These are phyloP conservation scores for Daedaleopsis nitida DNA, from an alignment of 768 basidiomycete species.

Conservation along the genomic window DNA sequence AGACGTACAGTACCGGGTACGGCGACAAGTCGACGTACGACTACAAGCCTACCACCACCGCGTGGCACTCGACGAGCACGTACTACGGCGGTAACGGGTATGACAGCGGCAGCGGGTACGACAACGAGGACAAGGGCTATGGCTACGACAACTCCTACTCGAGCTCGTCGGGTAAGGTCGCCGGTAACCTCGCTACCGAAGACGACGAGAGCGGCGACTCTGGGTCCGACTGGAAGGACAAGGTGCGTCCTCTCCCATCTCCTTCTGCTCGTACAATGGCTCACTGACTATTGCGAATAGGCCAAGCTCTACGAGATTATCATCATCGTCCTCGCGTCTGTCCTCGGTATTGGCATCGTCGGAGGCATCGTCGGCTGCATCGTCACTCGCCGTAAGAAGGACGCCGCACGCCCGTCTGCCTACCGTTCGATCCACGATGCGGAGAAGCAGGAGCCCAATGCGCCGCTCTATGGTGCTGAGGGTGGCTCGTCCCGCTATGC, in stretches of 20 bases:
- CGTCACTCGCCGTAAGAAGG: conserved; percentile 7
- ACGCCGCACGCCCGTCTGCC: conserved; percentile 8
- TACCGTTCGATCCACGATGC: conserved; percentile 16
- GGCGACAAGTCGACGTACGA: not conserved
- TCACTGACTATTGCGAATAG: not conserved
- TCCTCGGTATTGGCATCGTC: conserved; percentile 12
- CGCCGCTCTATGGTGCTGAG: conserved; percentile 19
- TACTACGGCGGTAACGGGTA: not conserved
- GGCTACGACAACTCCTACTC: not conserved
- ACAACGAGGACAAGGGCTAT: no score
- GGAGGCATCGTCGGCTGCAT: conserved; percentile 12
- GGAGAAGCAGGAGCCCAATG: conserved; percentile 13
- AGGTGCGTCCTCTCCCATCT: not conserved
- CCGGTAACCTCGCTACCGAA: conserved; percentile 11
- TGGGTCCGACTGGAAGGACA: conserved; percentile 5
- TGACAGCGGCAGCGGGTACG: no score
- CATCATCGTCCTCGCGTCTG: conserved; percentile 6
- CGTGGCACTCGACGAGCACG: not conserved
- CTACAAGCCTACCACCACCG: not conserved
- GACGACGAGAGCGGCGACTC: conserved; percentile 12
- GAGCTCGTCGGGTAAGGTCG: conserved; percentile 1
- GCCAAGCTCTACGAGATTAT: conserved; percentile 20
- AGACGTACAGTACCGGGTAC: not conserved
- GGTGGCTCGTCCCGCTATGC: conserved; percentile 20
- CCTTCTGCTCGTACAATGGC: not conserved